These are phyloP conservation scores for Trichoderma guizhouense DNA, from an alignment of 2,329 filamentous ascomycete genomes.

Conservation along the genomic window DNA sequence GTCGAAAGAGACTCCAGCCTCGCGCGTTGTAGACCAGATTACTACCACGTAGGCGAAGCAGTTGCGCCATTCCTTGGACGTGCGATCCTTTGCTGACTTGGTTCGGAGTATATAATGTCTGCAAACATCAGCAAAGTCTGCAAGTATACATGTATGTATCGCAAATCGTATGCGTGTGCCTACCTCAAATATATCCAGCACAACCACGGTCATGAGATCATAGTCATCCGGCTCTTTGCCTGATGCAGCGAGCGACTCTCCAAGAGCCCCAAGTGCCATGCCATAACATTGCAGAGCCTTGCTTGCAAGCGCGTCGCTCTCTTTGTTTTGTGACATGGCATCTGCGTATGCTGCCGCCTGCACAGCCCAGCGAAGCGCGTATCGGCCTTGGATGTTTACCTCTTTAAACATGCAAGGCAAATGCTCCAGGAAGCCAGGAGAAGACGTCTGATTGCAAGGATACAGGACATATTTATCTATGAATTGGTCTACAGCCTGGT, in stretches of 20 bases:
- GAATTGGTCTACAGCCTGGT: constrained; percentile 32
- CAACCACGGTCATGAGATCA: constrained; percentile 39
- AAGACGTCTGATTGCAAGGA: constrained; percentile 31
- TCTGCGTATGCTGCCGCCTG: constrained; percentile 36
- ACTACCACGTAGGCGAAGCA: constrained; percentile 35
- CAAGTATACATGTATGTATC: not conserved
- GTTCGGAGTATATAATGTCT: constrained; percentile 35
- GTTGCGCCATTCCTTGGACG: constrained; percentile 40
- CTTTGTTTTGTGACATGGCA: constrained; percentile 23
- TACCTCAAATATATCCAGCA: constrained; percentile 41
- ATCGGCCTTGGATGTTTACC: constrained; percentile 36
- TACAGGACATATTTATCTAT: constrained; percentile 40
- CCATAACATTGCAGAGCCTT: constrained; percentile 36
- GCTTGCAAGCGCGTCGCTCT: not conserved
- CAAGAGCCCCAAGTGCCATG: constrained; percentile 32
- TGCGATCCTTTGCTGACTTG: constrained; percentile 29
- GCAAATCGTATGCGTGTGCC: not conserved
- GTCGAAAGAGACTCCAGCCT: constrained; percentile 39
- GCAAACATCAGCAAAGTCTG: not conserved
- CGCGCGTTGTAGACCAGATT: constrained; percentile 35
- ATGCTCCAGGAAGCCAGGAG: constrained; percentile 39
- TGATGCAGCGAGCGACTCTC: constrained; percentile 30
- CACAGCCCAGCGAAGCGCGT: constrained; percentile 38
- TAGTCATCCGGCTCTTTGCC: constrained; percentile 37
- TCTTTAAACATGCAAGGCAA: constrained; percentile 37